Base-by-base conservation (phyloP, 805 yeast species). In the Myxozyma vanderwaltii region DNA sequence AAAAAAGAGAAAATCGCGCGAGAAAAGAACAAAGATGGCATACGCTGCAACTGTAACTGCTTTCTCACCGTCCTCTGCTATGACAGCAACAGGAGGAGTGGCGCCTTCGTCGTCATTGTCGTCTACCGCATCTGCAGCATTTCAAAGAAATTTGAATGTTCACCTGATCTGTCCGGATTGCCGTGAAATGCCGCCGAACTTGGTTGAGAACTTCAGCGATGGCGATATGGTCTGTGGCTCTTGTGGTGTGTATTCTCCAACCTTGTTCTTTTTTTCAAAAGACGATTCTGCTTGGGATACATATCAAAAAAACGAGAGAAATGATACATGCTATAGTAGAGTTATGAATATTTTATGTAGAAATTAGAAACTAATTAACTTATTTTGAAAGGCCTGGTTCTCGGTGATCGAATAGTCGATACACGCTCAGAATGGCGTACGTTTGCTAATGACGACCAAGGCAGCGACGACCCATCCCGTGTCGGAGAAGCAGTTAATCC, bases 351-450 rank as follows among this genome's bases (percentile, higher is more conserved):
- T 24, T 39, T 39, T 40, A 41, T 44, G 17, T 27, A 44, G 23
- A 27, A 40, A 33, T 19, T 21, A 48, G 49, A 52, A 47, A 47
- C 40, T 39, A 35, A 33, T 47, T 17, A 26, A 19, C 21, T 31
- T 17, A 47, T 41, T 35, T 38, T 44, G 33, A 1, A 21, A 59
- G 63, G 64, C 2, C 78, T 94, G 58, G 98, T 92, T 1, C 81
- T 94, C 24, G 89, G 96, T 67, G 96, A 91, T 71, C 81, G 91
- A 64, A 86, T 92, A 52, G 96, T 92, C 31, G 99, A 92, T 70
- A 91, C 96, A 3, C 81, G 98, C 67, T 89, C 97, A 0, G 99
- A 92, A 78, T 92, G 99, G 99, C 88, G 99, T 78, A 94, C 99
- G 1, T 92, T 92, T 73, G 86, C 95, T 60, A 94, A 94, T 71